Conservation (phyloP, 2,329 filamentous ascomycete species). For the Aspergillus ibericus region DNA sequence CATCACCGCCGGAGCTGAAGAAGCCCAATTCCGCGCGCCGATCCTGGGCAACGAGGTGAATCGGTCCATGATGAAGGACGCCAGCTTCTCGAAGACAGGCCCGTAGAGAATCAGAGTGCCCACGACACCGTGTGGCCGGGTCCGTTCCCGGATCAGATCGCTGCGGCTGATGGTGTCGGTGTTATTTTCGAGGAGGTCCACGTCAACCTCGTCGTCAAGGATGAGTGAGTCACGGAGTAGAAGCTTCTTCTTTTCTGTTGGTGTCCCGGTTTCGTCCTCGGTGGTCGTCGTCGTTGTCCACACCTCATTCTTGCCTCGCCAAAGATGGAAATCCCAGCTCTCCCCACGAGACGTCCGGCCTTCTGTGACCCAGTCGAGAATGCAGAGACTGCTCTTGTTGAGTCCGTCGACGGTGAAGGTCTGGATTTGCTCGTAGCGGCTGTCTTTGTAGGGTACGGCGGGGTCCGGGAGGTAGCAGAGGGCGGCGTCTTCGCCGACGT, state of each 20-base stretch:
- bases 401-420: constrained; percentile 61
- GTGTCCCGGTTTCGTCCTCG: not conserved
- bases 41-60: constrained; percentile 78
- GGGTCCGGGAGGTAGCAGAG: constrained; percentile 79
- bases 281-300: constrained; percentile 22
- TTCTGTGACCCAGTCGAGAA: constrained; percentile 92
- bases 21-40: constrained; percentile 72
- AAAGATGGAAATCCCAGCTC: constrained; percentile 78
- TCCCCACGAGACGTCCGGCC: constrained; percentile 83
- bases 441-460: constrained; percentile 83
- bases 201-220: constrained; percentile 58
- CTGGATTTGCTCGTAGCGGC: constrained; percentile 81
- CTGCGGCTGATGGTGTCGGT: constrained; percentile 16
- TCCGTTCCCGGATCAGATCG: constrained; percentile 53
- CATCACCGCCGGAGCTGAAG: constrained; percentile 22
- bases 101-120: constrained; percentile 85
- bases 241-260: constrained; percentile 55
- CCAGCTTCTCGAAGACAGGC: constrained; percentile 63
- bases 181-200: constrained; percentile 33
- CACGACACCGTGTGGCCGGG: constrained; percentile 74
- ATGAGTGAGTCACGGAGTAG: constrained; percentile 84
- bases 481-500: constrained; percentile 50
- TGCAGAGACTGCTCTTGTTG: constrained; percentile 63
- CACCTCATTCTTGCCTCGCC: constrained; percentile 87
- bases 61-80: constrained; percentile 73